Evolutionary conservation across 768 basidiomycete species (phyloP).

Genomic region (Tylopilus felleus): DNA sequence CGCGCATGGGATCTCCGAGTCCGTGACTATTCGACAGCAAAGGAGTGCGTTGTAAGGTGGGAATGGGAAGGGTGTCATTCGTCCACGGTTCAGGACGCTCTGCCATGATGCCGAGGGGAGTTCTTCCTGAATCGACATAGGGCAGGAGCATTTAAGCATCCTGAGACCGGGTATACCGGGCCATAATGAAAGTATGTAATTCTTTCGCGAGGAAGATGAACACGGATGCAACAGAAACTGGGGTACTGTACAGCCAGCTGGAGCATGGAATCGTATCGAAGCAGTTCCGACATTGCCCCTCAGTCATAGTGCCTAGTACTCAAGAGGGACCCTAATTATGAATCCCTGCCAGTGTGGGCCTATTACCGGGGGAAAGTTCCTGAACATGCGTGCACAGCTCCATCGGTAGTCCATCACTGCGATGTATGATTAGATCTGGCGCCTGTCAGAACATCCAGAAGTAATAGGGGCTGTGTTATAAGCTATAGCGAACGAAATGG

Average conservation of each 20-base stretch:
- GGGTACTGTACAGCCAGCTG: not conserved
- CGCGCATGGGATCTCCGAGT: conserved; percentile 18
- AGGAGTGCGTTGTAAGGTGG: conserved; percentile 37
- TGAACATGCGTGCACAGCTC: not conserved
- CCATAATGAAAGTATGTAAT: not conserved
- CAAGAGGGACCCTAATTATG: not conserved
- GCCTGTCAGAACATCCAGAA: not conserved
- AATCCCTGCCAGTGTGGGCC: not conserved
- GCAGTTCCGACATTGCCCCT: not conserved
- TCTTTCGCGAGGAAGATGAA: not conserved
- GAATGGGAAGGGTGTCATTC: conserved; percentile 10
- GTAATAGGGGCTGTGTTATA: not conserved
- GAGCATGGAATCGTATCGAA: not conserved
- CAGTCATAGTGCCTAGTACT: not conserved
- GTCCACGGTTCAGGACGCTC: not conserved
- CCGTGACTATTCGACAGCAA: conserved; percentile 34
- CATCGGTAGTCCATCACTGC: not conserved
- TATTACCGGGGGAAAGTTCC: not conserved
- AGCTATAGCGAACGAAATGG: not conserved
- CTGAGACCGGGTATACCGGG: not conserved
- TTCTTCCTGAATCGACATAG: not conserved
- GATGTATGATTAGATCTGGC: not conserved
- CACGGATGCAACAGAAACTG: not conserved
- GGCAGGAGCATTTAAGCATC: not conserved
- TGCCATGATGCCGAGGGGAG: conserved; percentile 8